Evolutionary conservation across 108 stramenopile species (phyloP), one percentile per base, ranked within the genome.

Genomic region (Aurantiochytrium sp.): DNA sequence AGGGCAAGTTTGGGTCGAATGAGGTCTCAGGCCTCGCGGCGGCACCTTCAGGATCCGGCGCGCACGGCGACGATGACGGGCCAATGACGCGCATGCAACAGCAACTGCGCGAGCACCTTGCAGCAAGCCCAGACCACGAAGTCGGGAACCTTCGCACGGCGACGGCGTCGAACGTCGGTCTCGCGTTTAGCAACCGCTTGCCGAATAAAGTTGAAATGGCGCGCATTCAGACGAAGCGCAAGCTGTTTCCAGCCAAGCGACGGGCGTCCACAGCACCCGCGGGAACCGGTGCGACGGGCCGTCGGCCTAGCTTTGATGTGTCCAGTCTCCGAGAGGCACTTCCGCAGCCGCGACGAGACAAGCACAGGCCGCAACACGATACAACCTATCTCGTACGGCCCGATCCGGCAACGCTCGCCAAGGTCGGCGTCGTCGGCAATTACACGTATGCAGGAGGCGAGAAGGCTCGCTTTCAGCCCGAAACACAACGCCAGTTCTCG

Each of bases 401-500:
- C 23, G 49, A 53, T 16, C 76, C 76, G 51, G 64, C 6, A 23
- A 69, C 64, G 8, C 42, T 69, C 35, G 76, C 45, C 19, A 53
- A 83, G 51, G 51, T 4, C 19, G 76, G 76, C 28, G 23, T 83
- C 25, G 49, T 53, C 6, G 76, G 76, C 25, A 53, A 53, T 12
- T 83, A 83, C 51, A 83, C 76, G n/a, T 83, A 83, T 23, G 51
- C 45, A 23, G 76, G 76, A 6, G 76, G 76, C n/a, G 76, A 83
- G 23, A 53, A 53, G 51, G 51, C 25, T n/a, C 45, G 76, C 2
- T 83, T 83, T 35, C 76, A 53, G 51, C 51, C 76, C 44, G 76
- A 83, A 4, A 53, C 76, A 2, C 44, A 47, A 35, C 51, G 49
- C 28, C 49, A 47, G 23, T 83, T 25, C 51, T 83, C 19, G 43